Base-by-base conservation (phyloP, 2,329 filamentous ascomycete species). In the Exophiala spinifera region DNA sequence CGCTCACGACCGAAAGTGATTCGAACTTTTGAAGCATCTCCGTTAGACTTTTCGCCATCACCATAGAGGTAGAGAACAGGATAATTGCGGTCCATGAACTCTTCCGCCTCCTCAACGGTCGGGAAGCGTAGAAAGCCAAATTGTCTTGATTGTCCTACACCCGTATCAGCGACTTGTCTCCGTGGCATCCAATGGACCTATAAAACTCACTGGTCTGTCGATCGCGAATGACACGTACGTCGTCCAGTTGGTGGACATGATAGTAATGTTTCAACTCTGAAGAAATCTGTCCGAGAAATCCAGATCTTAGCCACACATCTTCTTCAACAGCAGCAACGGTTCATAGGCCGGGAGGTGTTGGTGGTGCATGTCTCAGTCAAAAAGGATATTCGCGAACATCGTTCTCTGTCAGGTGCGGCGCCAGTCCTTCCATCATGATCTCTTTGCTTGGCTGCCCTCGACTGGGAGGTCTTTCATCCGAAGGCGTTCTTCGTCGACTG, bases 71-170 rank as follows among this genome's bases (percentile, higher is more conserved):
- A 74, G 15, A 83, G 69, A 15, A 64, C 67, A 13, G 80, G 80
- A 56, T 76, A 76, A 52, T 80, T 76, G 49, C 65, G 68, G 62
- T 82, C 77, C 49, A 83, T 63, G 56, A 83, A 83, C n/a, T 68
- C 70, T 55, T 72, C 74, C 34, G 80, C 77, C 50, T 76, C 72
- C 28, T 74, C 69, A 23, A 82, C 55, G 20, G 72, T 74, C 33
- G 68, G 65, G 62, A 83, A 83, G 55, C 78, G 76, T 37, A 81
- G 73, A 66, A 83, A 83, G 3, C 79, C 80, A 64, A 83, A 76
- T 56, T 76, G 74, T 55, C 79, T 75, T 21, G 80, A 81, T 56
- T 76, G 66, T 60, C 79, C 80, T 83, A 63, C 51, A 50, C 15
- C 20, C 20, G 40, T 43, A 48, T 56, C 19, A 40, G 15, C 42